phyloP scores from a whole-genome alignment of 352 stramenopile species.

The Phytophthora citrophthora region DNA sequence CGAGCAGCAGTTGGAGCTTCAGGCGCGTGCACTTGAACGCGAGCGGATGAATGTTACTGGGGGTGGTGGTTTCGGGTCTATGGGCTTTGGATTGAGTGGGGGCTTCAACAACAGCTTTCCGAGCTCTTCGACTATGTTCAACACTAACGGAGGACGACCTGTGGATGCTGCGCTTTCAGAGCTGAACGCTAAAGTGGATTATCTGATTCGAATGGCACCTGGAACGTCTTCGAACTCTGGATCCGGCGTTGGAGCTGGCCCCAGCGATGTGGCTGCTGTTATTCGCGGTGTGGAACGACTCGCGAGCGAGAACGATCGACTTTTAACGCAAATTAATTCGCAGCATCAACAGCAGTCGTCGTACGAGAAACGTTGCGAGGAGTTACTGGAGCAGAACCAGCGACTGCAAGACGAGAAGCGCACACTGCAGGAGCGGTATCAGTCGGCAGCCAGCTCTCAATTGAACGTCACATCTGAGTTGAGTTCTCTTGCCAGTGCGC shows the following conservation, averaged over 20 bases:
- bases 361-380: conserved; percentile 77
- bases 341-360: conserved; percentile 76
- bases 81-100: conserved; percentile 28
- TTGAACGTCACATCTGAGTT: conserved; percentile 60
- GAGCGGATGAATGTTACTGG: conserved; percentile 34
- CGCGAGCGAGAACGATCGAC: conserved; percentile 72
- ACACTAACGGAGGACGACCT: conserved; percentile 43
- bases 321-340: conserved; percentile 79
- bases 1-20: conserved; percentile 60
- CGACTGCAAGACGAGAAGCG: conserved; percentile 74
- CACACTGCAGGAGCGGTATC: conserved; percentile 63
- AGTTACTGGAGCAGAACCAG: conserved; percentile 65
- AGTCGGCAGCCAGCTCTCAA: conserved; percentile 59
- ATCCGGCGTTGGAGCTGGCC: conserved; percentile 32
- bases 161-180: conserved; percentile 61
- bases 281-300: conserved; percentile 79
- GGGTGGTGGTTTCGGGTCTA: conserved; percentile 28
- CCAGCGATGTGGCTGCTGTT: conserved; percentile 62
- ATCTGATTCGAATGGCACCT: conserved; percentile 73
- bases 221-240: conserved; percentile 24
- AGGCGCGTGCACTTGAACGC: conserved; percentile 51
- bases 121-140: conserved; percentile 37
- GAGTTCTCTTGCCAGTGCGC: conserved; percentile 60
- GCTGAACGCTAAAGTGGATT: conserved; percentile 78
- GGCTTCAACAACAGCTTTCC: conserved; percentile 33